These are phyloP conservation scores for Chiua virens DNA, from an alignment of 768 basidiomycete genomes.

Conservation along the genomic window DNA sequence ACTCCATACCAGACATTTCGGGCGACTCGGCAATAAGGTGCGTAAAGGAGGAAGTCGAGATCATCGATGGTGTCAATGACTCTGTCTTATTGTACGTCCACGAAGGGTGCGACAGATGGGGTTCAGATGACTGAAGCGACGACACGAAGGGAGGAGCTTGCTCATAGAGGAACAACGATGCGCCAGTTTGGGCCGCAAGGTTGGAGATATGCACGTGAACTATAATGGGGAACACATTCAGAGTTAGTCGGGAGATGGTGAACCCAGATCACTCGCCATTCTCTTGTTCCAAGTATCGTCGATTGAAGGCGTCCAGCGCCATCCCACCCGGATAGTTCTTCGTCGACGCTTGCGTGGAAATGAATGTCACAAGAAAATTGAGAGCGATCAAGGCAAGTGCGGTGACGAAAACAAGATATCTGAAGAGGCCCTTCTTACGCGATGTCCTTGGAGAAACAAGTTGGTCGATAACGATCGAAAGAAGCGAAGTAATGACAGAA, in stretches of 20 bases:
- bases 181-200: conserved; percentile 86
- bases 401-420: conserved; percentile 44
- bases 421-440: conserved; percentile 47
- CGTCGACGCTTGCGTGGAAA: conserved; percentile 59
- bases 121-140: conserved; percentile 10
- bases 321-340: conserved; percentile 89
- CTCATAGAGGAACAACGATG: conserved; percentile 81
- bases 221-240: conserved; percentile 17
- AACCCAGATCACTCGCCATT: conserved; percentile 25
- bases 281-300: conserved; percentile 37
- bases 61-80: conserved; percentile 46
- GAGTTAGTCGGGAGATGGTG: not conserved
- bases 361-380: conserved; percentile 53
- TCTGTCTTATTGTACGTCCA: conserved; percentile 90
- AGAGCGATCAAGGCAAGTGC: conserved; percentile 47
- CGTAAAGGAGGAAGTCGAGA: conserved; percentile 45
- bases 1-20: conserved; percentile 30
- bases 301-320: conserved; percentile 65
- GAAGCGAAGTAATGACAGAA: not conserved
- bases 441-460: conserved; percentile 38
- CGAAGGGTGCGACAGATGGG: conserved; percentile 6
- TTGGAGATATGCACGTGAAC: conserved; percentile 81
- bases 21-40: conserved; percentile 60
- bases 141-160: conserved; percentile 50
- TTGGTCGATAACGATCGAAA: not conserved